Evolutionary conservation across 1,284 basidiomycete species (phyloP).

Genomic region (Cutaneotrichosporon cyanovorans): DNA sequence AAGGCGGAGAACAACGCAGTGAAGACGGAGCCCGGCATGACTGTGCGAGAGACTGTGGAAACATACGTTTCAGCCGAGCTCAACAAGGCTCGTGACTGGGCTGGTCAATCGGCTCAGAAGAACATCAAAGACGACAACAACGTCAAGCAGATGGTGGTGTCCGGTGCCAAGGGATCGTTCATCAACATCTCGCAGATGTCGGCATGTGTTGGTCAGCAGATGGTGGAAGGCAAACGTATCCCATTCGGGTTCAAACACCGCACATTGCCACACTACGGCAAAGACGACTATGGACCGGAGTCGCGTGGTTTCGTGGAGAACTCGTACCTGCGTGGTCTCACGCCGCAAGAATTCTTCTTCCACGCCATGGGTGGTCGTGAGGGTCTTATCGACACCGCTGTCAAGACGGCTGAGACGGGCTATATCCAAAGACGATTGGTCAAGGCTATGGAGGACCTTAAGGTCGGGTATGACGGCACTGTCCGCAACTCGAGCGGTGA

Average conservation of each 20-base stretch:
- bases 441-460: slow-evolving; percentile 95
- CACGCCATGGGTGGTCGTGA: slow-evolving; percentile 99
- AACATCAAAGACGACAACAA: slow-evolving; percentile 98
- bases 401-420: slow-evolving; percentile 99
- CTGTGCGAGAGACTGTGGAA: slow-evolving; percentile 97
- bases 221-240: slow-evolving; percentile 95
- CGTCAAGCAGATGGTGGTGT: slow-evolving; percentile 99
- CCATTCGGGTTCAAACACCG: slow-evolving; percentile 98
- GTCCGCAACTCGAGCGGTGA: slow-evolving; percentile 94
- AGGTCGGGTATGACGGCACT: slow-evolving; percentile 96
- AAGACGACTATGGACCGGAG: slow-evolving; percentile 98
- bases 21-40: slow-evolving; percentile 92
- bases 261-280: slow-evolving; percentile 92
- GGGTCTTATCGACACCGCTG: slow-evolving; percentile 97
- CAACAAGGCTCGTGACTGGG: slow-evolving; percentile 91
- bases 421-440: slow-evolving; percentile 98
- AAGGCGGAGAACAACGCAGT: slow-evolving; percentile 74
- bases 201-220: slow-evolving; percentile 97
- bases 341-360: slow-evolving; percentile 99
- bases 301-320: slow-evolving; percentile 99
- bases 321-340: slow-evolving; percentile 95
- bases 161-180: slow-evolving; percentile 96
- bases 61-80: slow-evolving; percentile 83
- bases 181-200: slow-evolving; percentile 99
- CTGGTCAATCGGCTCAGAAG: slow-evolving; percentile 91